phyloP scores from a whole-genome alignment of 805 yeast species.

The Schwanniomyces polymorphus region DNA sequence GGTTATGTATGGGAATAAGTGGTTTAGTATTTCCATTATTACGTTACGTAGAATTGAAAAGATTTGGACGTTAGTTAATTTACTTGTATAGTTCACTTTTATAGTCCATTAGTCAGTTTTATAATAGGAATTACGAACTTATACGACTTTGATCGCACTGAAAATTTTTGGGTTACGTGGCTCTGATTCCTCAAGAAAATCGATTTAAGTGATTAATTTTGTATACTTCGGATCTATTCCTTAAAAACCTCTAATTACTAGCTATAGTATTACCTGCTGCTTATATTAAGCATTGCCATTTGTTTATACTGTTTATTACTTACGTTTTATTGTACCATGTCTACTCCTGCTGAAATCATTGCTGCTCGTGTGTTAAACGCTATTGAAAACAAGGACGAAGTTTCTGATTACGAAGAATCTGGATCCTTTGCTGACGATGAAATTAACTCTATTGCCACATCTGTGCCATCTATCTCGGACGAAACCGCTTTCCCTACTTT shows the following conservation, averaged over 20 bases:
- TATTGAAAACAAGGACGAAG: neutral
- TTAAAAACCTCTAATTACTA: conserved; percentile 1
- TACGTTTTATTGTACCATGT: conserved; percentile 20
- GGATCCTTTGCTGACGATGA: conserved; percentile 8
- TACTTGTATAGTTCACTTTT: neutral
- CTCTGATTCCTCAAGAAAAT: neutral
- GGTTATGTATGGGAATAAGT: conserved; percentile 72
- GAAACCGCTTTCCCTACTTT: conserved; percentile 66
- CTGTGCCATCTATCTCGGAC: conserved; percentile 45
- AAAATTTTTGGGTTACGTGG: neutral
- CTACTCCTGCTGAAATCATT: conserved; percentile 49
- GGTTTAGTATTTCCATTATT: conserved; percentile 61
- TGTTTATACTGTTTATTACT: conserved; percentile 8
- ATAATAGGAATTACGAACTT: neutral
- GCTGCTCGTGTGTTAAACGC: conserved; percentile 38
- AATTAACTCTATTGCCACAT: conserved; percentile 7
- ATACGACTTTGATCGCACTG: neutral
- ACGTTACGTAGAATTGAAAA: conserved; percentile 65
- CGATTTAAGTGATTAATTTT: neutral
- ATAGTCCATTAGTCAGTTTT: neutral
- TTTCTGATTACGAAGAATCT: conserved; percentile 16
- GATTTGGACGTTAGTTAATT: conserved; percentile 27
- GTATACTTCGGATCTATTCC: neutral
- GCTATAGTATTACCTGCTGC: conserved; percentile 16
- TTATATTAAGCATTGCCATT: conserved; percentile 19